Base-by-base conservation (phyloP, 441 rosid species). In the Adansonia gregorii region DNA sequence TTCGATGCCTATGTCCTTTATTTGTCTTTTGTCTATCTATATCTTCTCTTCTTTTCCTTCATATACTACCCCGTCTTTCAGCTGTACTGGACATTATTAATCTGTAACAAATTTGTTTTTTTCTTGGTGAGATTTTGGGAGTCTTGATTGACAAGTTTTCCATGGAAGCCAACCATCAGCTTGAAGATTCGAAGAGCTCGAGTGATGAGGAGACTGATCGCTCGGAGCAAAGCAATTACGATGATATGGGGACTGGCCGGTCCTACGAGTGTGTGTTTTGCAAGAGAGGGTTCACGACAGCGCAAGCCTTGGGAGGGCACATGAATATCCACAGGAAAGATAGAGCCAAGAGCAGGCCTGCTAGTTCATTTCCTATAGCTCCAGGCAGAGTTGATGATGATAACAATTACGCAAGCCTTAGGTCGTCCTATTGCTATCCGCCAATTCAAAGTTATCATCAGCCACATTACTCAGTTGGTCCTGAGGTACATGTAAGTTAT, bases 241-340 rank as follows among this genome's bases (percentile, higher is more conserved):
- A 85, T 11, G 80, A 83, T 5, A 19, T 24, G 10, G 87, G 86
- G 68, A 71, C 83, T 0, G 87, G 86, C 17, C 46, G 90, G 68
- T 82, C 87, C 15, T 80, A 86, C 63, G 85, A 82, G 80, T 86
- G 88, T 39, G 83, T 81, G 55, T 86, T 86, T 79, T 86, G 88
- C 86, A 86, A 83, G 89, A 81, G 86, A 76, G 86, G 88, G 48
- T 86, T 86, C 79, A 83, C 83, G 8, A 86, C 86, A 6, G 88
- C 88, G 6, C 88, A 86, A 46, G 88, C 86, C 59, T 74, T 86
- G n/a, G 88, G 88, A 2, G 88, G 88, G 5, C 88, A 86, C 74
- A 86, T 86, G 88, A 86, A 86, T 65, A 82, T 86, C 67, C 88
- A 86, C 78, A 69, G 88, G 43, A 86, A 86, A 78, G 88, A 86